Evolutionary conservation across 306 rosid species (phyloP).

Genomic region (Echinosophora koreensis): DNA sequence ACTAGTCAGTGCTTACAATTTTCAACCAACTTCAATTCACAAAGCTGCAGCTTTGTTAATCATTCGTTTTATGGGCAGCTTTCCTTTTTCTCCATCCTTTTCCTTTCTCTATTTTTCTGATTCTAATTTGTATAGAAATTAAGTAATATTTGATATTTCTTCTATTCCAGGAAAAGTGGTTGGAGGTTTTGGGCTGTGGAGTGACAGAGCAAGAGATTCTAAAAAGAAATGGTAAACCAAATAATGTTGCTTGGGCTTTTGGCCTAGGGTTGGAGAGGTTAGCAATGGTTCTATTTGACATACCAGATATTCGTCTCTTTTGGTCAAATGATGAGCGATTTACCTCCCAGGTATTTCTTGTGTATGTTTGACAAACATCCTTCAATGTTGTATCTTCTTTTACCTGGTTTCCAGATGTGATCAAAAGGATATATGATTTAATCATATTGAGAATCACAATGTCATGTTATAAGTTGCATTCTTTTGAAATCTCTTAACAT

Average conservation of each 20-base stretch:
- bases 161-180: conserved; percentile 79
- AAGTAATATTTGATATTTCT: conserved; percentile 29
- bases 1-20: not conserved
- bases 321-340: conserved; percentile 95
- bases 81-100: conserved; percentile 26
- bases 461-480: conserved; percentile 22
- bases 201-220: conserved; percentile 97
- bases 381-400: conserved; percentile 27
- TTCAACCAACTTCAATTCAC: conserved; percentile 11
- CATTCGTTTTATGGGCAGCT: conserved; percentile 9
- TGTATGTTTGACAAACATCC: conserved; percentile 39
- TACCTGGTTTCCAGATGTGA: conserved; percentile 31
- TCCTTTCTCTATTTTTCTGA: not conserved
- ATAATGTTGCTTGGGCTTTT: conserved; percentile 98
- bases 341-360: conserved; percentile 84
- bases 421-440: conserved; percentile 25
- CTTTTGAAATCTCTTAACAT: conserved; percentile 43
- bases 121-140: conserved; percentile 13
- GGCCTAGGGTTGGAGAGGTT: conserved; percentile 97
- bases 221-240: conserved; percentile 72
- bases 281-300: conserved; percentile 98
- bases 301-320: conserved; percentile 95
- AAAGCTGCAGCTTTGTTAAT: conserved; percentile 21
- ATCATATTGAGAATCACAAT: conserved; percentile 32
- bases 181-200: conserved; percentile 98